Base-by-base conservation (phyloP, 2,329 filamentous ascomycete genomes). In the Didymella keratinophila region DNA sequence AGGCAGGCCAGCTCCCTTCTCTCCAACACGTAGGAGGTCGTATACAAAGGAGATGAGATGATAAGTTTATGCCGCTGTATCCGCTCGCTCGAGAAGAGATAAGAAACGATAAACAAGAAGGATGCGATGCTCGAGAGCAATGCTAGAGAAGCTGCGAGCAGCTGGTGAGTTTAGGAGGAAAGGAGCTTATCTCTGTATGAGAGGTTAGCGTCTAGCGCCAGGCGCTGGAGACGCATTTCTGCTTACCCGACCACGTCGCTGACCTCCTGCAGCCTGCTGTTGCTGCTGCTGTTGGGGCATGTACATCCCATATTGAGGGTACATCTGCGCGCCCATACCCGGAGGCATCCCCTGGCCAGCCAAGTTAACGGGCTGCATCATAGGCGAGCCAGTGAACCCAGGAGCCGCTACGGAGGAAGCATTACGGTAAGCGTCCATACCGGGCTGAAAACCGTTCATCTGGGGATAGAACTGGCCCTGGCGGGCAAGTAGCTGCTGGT, bases 401-500 rank as follows among this genome's bases (percentile, higher is more conserved):
- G 78, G 78, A 32, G 76, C 75, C 39, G 74, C 73, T 58, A 78
- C 76, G 1, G 78, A 77, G 5, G 77, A 76, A 3, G 69, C 75
- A 52, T 78, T 79, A 28, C 79, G 71, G 66, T 77, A 81, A 2
- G 73, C 75, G 49, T 81, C 79, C 71, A 81, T 73, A 28, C 70
- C 71, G 44, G 80, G 80, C 41, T 71, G 68, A 50, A 74, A 75
- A 27, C 74, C 74, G 11, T 80, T 77, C 70, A 84, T 77, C 49
- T 73, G 74, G 2, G 77, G 76, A 60, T 83, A 83, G 54, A 81
- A 78, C 39, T 78, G 80, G 41, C 76, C 58, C 79, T 65, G 82
- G 77, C 57, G 81, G 43, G 82, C 81, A 23, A 85, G 73, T 66
- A 85, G 81, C 69, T 83, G 81, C 65, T 87, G 86, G 65, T 87